Conservation (phyloP, 1,284 basidiomycete species). For the Rhodotorula sp. region DNA sequence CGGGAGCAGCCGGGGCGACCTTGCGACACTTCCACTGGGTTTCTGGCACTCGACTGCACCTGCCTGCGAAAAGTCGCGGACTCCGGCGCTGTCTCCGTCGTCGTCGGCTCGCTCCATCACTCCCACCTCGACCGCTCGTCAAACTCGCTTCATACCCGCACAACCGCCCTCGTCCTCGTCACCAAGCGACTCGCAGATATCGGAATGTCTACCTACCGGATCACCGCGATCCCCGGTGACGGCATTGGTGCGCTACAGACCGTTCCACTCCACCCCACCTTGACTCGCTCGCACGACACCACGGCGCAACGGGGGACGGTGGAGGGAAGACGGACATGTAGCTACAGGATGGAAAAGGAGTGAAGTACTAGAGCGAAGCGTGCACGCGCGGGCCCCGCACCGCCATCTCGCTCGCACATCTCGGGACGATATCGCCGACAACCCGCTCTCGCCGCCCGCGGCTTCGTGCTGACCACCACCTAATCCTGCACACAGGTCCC, state of each 20-base stretch:
- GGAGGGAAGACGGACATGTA: too few relatives aligned
- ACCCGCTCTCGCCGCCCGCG: too few relatives aligned
- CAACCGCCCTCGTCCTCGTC: not conserved
- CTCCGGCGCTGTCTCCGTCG: too few relatives aligned
- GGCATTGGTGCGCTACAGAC: slow-evolving; percentile 70
- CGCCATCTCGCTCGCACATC: not conserved
- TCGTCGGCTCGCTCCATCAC: not conserved
- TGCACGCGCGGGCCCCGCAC: not conserved
- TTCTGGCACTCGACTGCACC: not conserved
- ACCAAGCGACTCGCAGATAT: not conserved
- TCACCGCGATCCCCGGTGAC: slow-evolving; percentile 89
- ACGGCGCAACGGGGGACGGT: too few relatives aligned
- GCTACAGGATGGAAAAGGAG: too few relatives aligned
- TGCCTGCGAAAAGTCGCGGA: too few relatives aligned
- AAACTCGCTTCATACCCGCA: not conserved
- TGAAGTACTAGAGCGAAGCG: not conserved
- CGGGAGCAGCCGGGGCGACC: too few relatives aligned
- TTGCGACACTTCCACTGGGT: not conserved
- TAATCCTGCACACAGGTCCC: slow-evolving; percentile 62
- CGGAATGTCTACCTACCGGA: slow-evolving; percentile 52
- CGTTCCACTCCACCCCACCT: not conserved
- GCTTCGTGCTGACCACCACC: not conserved
- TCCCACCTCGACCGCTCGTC: too few relatives aligned
- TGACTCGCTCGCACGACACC: too few relatives aligned
- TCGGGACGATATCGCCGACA: not conserved